phyloP scores from a whole-genome alignment of 768 basidiomycete genomes.

The Trametes cinnabarina region DNA sequence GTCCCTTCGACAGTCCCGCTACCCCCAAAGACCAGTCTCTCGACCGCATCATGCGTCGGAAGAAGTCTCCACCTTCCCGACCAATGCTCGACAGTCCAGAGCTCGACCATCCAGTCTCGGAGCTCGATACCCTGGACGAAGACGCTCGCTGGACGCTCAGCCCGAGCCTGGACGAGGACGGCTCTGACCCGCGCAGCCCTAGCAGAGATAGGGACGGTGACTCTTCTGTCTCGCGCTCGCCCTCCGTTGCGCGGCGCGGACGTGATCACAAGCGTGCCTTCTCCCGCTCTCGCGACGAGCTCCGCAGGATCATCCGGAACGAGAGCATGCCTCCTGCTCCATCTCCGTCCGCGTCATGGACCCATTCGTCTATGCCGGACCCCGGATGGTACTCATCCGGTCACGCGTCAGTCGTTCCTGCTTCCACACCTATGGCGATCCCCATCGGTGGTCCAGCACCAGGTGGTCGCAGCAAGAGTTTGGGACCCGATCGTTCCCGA shows the following conservation, averaged over 20 bases:
- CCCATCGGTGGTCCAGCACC: neutral
- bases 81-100: conserved; percentile 3
- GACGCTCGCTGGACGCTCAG: conserved; percentile 13
- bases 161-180: neutral
- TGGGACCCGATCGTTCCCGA: conserved; percentile 6
- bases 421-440: conserved; percentile 20
- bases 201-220: neutral
- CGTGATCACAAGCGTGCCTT: conserved; percentile 1
- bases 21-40: conserved; percentile 38
- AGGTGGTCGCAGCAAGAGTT: conserved; percentile 10
- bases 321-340: conserved; percentile 27
- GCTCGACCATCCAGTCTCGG: conserved; percentile 8
- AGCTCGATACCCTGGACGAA: conserved; percentile 12
- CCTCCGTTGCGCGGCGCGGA: conserved; percentile 13
- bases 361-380: neutral
- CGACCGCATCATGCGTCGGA: conserved; percentile 14
- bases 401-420: neutral
- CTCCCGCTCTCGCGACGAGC: conserved; percentile 10
- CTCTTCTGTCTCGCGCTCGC: conserved; percentile 1
- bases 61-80: conserved; percentile 16
- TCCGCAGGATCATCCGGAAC: conserved; percentile 12
- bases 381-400: conserved; percentile 2
- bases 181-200: neutral
- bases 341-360: conserved; percentile 16
- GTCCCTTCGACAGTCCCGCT: conserved; percentile 45